Evolutionary conservation across 176 grass and related monocot species (phyloP), one percentile per base, ranked within the genome.

Genomic region (Rhynchospora tenuis): DNA sequence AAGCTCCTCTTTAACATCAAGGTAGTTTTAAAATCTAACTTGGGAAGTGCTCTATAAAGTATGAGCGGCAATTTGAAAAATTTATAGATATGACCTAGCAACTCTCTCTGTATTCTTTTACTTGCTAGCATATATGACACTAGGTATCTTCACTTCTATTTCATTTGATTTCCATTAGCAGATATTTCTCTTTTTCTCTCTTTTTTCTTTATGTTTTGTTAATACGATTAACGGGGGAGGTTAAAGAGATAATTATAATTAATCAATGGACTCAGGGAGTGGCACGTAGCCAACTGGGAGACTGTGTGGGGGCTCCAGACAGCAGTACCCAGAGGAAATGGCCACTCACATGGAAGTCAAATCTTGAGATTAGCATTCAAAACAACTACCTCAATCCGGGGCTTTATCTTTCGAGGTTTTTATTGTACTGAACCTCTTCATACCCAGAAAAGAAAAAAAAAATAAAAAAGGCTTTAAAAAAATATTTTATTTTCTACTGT

Each of bases 281-380:
- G 59, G 11, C 61, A 31, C 80, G 80, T 50, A 66, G 46, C 13
- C 22, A 82, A 82, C 42, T 82, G 61, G 80, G 80, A 67, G 80
- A 82, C 19, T 82, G 80, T 82, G 79, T 65, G 33, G 80, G 17
- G 80, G 61, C 38, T 16, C 45, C 59, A 7, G 80, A 50, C 33
- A 82, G 22, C 43, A 82, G 56, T 64, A 63, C 60, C 73, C 61
- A 64, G 80, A 82, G 22, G 62, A 82, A 67, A 10, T 52, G 59
- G 80, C 14, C 16, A 52, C 60, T 82, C 80, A 82, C 80, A 48
- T 82, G 80, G 20, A 82, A 64, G 11, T 12, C 7, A 17, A 17
- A 50, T 20, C 79, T 82, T 63, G 79, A 82, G 79, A 82, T 82
- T 64, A 81, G 1, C 28, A 66, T 64, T 82, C 31, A 24, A 29